Conservation (phyloP, 345 rosid species). For the Raphanus raphanistrum region DNA sequence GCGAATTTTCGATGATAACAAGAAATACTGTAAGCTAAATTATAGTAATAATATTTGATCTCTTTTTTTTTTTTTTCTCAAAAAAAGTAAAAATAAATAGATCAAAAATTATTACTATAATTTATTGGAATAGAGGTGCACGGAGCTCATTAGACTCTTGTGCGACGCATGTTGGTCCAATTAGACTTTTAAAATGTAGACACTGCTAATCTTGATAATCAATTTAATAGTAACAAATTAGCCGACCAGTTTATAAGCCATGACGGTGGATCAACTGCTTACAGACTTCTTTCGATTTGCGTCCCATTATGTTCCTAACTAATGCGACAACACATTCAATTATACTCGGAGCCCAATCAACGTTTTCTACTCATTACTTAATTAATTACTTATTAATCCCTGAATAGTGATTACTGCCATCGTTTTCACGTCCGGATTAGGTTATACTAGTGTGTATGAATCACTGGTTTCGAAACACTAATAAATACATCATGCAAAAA, state of each 20-base stretch:
- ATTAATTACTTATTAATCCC: conserved; percentile 16
- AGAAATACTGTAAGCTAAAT: background rate
- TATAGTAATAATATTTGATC: too few relatives aligned
- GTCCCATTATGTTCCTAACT: conserved; percentile 32
- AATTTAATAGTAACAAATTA: conserved; percentile 7
- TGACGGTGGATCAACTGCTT: conserved; percentile 37
- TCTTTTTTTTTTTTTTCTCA: too few relatives aligned
- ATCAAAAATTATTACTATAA: background rate
- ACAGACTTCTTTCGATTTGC: conserved; percentile 27
- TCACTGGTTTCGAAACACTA: background rate
- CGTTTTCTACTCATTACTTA: conserved; percentile 10
- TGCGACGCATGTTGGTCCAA: conserved; percentile 41
- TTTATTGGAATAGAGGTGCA: conserved; percentile 25
- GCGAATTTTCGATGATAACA: conserved; percentile 25
- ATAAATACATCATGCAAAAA: background rate
- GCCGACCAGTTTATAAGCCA: conserved; percentile 30
- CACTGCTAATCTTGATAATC: conserved; percentile 25
- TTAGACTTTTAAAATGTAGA: conserved; percentile 19
- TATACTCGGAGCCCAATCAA: conserved; percentile 14
- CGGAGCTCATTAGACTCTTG: conserved; percentile 34
- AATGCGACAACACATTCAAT: conserved; percentile 35
- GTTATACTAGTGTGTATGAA: background rate
- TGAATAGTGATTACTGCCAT: conserved; percentile 8
- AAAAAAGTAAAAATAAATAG: background rate
- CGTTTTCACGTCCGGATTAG: background rate